These are phyloP conservation scores for Fusarium staphyleae DNA, from an alignment of 2,329 filamentous ascomycete species.

Conservation along the genomic window DNA sequence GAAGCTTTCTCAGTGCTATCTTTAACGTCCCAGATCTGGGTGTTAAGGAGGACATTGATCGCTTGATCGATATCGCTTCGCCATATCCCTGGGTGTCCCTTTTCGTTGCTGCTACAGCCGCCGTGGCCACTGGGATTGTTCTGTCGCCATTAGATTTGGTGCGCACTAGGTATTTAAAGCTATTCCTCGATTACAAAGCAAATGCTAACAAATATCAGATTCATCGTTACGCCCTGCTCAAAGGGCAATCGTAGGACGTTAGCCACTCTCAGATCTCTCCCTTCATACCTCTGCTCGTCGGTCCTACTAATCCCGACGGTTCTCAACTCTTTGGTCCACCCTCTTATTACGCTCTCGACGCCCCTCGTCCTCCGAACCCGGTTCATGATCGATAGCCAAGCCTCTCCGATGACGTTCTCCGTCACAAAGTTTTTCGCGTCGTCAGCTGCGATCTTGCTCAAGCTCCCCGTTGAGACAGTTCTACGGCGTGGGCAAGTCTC, in stretches of 20 bases:
- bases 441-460: slow-evolving; percentile 80
- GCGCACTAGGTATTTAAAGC: slow-evolving; percentile 66
- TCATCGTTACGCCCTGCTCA: slow-evolving; percentile 84
- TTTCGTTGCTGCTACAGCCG: slow-evolving; percentile 70
- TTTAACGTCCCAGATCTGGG: slow-evolving; percentile 88
- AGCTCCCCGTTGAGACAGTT: slow-evolving; percentile 90
- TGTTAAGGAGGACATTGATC: slow-evolving; percentile 77
- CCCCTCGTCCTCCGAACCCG: slow-evolving; percentile 87
- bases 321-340: slow-evolving; percentile 84
- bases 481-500: slow-evolving; percentile 86
- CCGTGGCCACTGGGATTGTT: slow-evolving; percentile 76
- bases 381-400: slow-evolving; percentile 80
- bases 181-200: not conserved
- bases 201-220: slow-evolving; percentile 54
- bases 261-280: slow-evolving; percentile 77
- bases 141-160: slow-evolving; percentile 90
- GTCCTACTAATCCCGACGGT: slow-evolving; percentile 82
- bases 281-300: slow-evolving; percentile 76
- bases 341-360: slow-evolving; percentile 80
- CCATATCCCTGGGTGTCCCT: slow-evolving; percentile 84
- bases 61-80: slow-evolving; percentile 74
- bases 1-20: slow-evolving; percentile 87
- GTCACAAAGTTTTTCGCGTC: slow-evolving; percentile 83
- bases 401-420: slow-evolving; percentile 83
- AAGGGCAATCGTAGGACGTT: slow-evolving; percentile 79